Evolutionary conservation across 1,284 basidiomycete genomes (phyloP).

Genomic region (Neonothopanus nambi): DNA sequence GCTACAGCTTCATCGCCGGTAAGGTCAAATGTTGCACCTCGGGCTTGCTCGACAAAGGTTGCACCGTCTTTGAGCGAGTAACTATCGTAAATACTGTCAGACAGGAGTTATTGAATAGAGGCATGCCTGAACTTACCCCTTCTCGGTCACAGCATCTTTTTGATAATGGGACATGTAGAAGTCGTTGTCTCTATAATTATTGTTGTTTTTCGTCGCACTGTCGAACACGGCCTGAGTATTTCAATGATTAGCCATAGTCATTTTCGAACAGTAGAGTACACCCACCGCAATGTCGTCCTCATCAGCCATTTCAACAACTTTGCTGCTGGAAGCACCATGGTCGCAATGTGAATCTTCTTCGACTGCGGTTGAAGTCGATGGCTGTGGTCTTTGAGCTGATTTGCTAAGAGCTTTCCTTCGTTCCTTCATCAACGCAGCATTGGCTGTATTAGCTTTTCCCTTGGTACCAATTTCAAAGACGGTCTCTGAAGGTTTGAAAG

Average conservation of each 20-base stretch:
- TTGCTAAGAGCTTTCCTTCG: constrained; percentile 78
- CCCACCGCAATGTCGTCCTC: constrained; percentile 76
- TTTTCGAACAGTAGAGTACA: constrained; percentile 11
- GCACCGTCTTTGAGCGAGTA: constrained; percentile 87
- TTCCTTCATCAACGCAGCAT: constrained; percentile 84
- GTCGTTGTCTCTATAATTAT: constrained; percentile 74
- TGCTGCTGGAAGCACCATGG: constrained; percentile 29
- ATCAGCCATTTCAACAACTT: constrained; percentile 67
- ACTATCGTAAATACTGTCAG: constrained; percentile 37
- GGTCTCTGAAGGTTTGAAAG: constrained; percentile 88
- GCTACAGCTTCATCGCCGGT: constrained; percentile 76
- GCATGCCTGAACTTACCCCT: constrained; percentile 61
- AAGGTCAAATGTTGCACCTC: constrained; percentile 81
- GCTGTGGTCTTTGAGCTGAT: constrained; percentile 50
- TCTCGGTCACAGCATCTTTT: constrained; percentile 82
- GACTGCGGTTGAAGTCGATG: constrained; percentile 31
- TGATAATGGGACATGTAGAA: constrained; percentile 94
- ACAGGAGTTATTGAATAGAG: neutral
- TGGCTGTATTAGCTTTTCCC: constrained; percentile 63
- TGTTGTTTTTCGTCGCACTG: constrained; percentile 45
- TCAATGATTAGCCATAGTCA: constrained; percentile 3
- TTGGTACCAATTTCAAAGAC: constrained; percentile 88
- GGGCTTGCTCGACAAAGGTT: constrained; percentile 86
- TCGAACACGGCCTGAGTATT: constrained; percentile 72
- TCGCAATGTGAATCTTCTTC: constrained; percentile 38